These are phyloP conservation scores for Phytophthora ramorum DNA, from an alignment of 352 stramenopile genomes.

Conservation along the genomic window DNA sequence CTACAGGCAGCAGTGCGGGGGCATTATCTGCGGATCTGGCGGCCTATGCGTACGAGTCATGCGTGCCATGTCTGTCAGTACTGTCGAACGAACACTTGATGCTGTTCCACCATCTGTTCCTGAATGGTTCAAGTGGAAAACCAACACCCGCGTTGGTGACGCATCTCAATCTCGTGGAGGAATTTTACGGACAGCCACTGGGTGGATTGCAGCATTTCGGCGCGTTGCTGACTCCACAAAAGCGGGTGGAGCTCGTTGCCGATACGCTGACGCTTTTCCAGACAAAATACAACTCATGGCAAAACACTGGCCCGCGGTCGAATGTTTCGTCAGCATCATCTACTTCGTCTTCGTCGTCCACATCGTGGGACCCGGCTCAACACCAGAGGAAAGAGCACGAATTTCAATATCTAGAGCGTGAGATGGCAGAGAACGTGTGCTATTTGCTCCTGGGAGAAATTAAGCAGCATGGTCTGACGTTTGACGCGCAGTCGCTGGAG, in stretches of 20 bases:
- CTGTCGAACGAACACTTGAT: conserved; percentile 71
- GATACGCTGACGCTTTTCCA: conserved; percentile 56
- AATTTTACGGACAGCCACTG: conserved; percentile 67
- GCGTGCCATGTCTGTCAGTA: conserved; percentile 67
- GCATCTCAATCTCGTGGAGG: conserved; percentile 33
- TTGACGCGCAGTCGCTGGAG: conserved; percentile 13
- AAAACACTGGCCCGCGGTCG: conserved; percentile 28
- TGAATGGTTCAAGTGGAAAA: conserved; percentile 36
- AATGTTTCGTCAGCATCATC: conserved; percentile 43
- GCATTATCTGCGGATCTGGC: conserved; percentile 51
- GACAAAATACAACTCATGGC: conserved; percentile 49
- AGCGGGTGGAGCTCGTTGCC: conserved; percentile 61
- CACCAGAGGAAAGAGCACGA: conserved; percentile 43
- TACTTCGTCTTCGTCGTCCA: conserved; percentile 35
- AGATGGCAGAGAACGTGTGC: conserved; percentile 42
- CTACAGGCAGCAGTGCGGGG: conserved; percentile 3
- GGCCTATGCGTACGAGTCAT: conserved; percentile 75
- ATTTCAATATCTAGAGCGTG: conserved; percentile 44
- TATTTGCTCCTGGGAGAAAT: conserved; percentile 38
- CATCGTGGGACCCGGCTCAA: conserved; percentile 38
- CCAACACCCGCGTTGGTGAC: conserved; percentile 23
- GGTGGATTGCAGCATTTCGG: conserved; percentile 45
- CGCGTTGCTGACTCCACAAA: conserved; percentile 43
- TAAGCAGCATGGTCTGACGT: conserved; percentile 17
- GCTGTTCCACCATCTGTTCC: conserved; percentile 60